A percentile compares a stretch with the other conserved stretches of the same genome.
phyloP scores from a whole-genome alignment of 805 yeast genomes.

The Nakazawaea ambrosiae region DNA sequence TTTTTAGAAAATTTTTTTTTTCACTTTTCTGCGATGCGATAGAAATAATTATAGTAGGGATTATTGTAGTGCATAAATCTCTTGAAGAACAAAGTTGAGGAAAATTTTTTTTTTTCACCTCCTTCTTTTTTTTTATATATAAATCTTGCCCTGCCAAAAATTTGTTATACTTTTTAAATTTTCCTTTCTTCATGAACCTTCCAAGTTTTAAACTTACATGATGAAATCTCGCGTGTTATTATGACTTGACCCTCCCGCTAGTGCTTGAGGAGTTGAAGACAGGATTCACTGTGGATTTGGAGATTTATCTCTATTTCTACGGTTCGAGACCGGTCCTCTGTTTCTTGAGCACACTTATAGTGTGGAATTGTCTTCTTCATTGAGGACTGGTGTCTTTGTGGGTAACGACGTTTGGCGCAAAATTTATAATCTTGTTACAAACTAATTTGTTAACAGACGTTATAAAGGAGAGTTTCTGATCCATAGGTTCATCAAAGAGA shows the following conservation, averaged over 20 bases:
- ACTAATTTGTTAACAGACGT: slow-evolving; percentile 6
- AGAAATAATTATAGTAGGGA: no score
- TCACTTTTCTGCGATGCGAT: no score
- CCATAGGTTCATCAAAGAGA: no score
- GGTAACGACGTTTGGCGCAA: slow-evolving; percentile 13
- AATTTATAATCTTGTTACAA: slow-evolving; percentile 11
- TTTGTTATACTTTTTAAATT: no score
- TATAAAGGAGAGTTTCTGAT: slow-evolving; percentile 12
- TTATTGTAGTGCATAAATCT: no score
- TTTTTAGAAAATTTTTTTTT: no score
- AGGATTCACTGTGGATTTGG: no score
- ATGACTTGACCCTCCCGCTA: slow-evolving; percentile 10
- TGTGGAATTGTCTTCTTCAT: slow-evolving; percentile 2
- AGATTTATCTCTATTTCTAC: no score
- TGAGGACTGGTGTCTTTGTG: slow-evolving; percentile 10
- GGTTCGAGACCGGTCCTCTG: no score
- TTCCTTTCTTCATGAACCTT: slow-evolving; percentile 41
- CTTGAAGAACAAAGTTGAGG: no score
- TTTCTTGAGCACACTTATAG: not conserved
- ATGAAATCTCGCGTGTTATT: slow-evolving; percentile 51
- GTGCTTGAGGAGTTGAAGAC: no score
- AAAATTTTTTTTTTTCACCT: slow-evolving; percentile 7
- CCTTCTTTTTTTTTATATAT: not conserved
- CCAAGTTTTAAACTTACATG: slow-evolving; percentile 58
- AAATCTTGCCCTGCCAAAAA: no score